Conservation (phyloP, 1,284 basidiomycete species). For the Cutaneotrichosporon sp. region DNA sequence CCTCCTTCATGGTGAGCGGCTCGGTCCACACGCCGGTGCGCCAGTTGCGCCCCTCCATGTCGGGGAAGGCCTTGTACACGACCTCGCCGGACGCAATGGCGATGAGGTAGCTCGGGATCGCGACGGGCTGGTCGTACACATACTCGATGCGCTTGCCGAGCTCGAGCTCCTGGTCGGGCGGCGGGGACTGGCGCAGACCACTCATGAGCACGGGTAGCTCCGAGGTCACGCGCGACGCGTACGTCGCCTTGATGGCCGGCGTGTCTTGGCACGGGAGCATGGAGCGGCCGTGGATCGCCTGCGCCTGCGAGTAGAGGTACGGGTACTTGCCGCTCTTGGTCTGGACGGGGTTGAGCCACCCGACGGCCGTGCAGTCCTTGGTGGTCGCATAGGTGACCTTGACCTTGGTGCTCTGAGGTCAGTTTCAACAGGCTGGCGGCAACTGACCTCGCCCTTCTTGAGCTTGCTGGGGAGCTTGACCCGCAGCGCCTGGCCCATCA, state of each 20-base stretch:
- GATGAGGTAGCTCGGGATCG: slow-evolving; percentile 82
- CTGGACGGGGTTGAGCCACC: slow-evolving; percentile 91
- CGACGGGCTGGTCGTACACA: slow-evolving; percentile 64
- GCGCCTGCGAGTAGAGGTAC: slow-evolving; percentile 92
- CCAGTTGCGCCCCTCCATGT: slow-evolving; percentile 67
- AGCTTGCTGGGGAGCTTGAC: slow-evolving; percentile 46
- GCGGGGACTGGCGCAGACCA: slow-evolving; percentile 73
- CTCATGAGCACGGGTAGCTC: slow-evolving; percentile 81
- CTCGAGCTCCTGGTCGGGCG: slow-evolving; percentile 65
- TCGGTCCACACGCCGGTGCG: slow-evolving; percentile 86
- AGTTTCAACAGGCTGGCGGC: too few species aligned
- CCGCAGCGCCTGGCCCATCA: slow-evolving; percentile 52
- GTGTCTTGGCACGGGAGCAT: slow-evolving; percentile 72
- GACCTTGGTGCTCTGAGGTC: slow-evolving; percentile 60
- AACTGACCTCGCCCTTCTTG: slow-evolving; percentile 31
- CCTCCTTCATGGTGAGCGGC: slow-evolving; percentile 74
- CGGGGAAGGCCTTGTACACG: slow-evolving; percentile 68
- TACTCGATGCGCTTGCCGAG: slow-evolving; percentile 62
- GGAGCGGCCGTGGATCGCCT: slow-evolving; percentile 84
- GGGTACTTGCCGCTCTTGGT: slow-evolving; percentile 84
- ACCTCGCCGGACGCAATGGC: slow-evolving; percentile 85
- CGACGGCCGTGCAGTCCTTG: slow-evolving; percentile 77
- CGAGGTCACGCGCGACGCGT: slow-evolving; percentile 72
- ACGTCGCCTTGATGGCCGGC: slow-evolving; percentile 61
- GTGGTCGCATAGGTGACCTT: slow-evolving; percentile 74